These are phyloP conservation scores for Pogostemon cablin DNA, from an alignment of 257 asterid species.

Conservation along the genomic window DNA sequence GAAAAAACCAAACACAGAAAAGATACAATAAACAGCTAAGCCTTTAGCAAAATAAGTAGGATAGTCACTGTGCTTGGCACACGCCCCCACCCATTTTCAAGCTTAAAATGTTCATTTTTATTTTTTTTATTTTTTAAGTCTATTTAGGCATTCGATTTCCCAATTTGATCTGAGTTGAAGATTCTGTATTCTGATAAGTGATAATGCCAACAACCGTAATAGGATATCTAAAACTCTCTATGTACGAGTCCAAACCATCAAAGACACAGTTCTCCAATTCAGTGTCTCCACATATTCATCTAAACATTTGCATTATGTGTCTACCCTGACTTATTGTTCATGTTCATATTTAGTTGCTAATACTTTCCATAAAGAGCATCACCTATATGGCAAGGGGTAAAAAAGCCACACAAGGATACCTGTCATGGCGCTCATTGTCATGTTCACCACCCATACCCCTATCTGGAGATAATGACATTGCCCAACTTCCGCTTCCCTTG, in stretches of 20 bases:
- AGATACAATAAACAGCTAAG: neutral
- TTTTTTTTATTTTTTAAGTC: neutral
- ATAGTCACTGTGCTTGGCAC: neutral
- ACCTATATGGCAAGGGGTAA: neutral
- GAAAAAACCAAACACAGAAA: neutral
- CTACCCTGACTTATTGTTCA: neutral
- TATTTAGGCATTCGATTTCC: neutral
- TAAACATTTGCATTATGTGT: neutral
- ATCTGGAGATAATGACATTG: constrained; percentile 39
- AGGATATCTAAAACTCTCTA: neutral
- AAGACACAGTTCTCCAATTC: neutral
- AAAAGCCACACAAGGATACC: constrained; percentile 37
- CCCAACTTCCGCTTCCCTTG: constrained; percentile 59
- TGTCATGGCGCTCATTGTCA: constrained; percentile 52
- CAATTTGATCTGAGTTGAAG: neutral
- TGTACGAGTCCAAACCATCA: neutral
- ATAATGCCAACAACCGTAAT: too few relatives aligned
- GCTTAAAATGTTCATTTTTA: neutral
- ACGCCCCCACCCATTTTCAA: neutral
- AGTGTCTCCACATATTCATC: neutral
- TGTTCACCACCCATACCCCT: constrained; percentile 42
- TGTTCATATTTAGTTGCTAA: neutral
- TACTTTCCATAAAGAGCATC: neutral
- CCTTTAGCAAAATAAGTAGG: neutral
- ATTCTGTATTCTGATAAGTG: neutral